A percentile compares a stretch with the other conserved stretches of the same genome.
Evolutionary conservation across 1,284 basidiomycete genomes (phyloP).

Genomic region (Coriolopsis trogii): DNA sequence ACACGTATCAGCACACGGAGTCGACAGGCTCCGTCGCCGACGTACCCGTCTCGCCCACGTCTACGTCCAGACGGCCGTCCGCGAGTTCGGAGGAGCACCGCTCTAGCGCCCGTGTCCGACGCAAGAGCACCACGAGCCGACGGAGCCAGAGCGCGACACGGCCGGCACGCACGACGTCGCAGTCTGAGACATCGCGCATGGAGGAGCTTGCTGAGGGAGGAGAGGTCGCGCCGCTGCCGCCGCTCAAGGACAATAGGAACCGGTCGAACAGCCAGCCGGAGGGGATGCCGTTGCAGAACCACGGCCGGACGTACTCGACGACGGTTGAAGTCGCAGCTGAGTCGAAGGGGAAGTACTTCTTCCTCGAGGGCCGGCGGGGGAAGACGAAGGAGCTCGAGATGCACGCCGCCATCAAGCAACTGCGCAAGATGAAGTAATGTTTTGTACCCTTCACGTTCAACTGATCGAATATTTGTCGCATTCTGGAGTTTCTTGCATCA

Average conservation of each 20-base stretch:
- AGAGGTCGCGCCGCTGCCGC: background rate
- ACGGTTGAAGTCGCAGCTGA: constrained; percentile 32
- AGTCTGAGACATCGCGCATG: no score
- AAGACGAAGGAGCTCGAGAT: constrained; percentile 33
- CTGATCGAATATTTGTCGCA: constrained; percentile 51
- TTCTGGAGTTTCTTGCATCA: no score
- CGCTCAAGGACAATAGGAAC: constrained; percentile 1
- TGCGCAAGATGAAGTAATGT: constrained; percentile 50
- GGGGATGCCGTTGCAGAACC: constrained; percentile 1
- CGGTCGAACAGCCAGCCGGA: constrained; percentile 15
- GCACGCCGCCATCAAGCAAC: constrained; percentile 49
- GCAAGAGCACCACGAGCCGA: background rate
- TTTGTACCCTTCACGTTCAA: constrained; percentile 38
- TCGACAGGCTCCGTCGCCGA: constrained; percentile 12
- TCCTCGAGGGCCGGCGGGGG: constrained; percentile 22
- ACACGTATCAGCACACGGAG: constrained; percentile 3
- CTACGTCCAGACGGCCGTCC: constrained; percentile 4
- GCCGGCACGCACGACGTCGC: background rate
- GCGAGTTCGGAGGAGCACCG: background rate
- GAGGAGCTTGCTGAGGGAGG: no score
- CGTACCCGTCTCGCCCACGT: constrained; percentile 6
- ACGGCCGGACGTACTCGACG: constrained; percentile 18
- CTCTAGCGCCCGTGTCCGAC: constrained; percentile 3
- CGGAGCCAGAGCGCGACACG: constrained; percentile 3
- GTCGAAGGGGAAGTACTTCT: constrained; percentile 29